Percentiles rank a stretch among this genome's conserved stretches.
Evolutionary conservation across 2,329 filamentous ascomycete genomes (phyloP).

Genomic region (Monosporascus sp.): DNA sequence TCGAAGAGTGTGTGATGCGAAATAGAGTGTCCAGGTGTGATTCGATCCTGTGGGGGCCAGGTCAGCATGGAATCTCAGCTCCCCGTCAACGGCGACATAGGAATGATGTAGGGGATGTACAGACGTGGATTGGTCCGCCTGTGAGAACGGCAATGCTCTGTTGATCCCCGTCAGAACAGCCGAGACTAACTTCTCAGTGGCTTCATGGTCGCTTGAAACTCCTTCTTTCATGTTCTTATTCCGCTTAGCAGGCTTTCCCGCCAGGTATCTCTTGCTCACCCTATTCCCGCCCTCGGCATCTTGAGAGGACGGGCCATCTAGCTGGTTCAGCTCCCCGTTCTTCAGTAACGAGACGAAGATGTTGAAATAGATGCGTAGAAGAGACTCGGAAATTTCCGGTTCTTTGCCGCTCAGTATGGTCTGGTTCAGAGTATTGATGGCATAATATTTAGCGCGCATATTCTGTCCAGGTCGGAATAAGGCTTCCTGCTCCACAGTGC

Average conservation of each 20-base stretch:
- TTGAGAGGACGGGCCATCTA: conserved; percentile 33
- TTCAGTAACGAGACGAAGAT: conserved; percentile 82
- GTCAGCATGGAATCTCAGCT: conserved; percentile 12
- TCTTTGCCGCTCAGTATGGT: conserved; percentile 86
- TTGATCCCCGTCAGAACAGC: conserved; percentile 92
- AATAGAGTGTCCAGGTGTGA: conserved; percentile 91
- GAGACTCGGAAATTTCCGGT: conserved; percentile 69
- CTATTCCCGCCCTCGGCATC: conserved; percentile 31
- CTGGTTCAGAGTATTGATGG: conserved; percentile 94
- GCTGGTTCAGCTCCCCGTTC: conserved; percentile 38
- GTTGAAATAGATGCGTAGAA: conserved; percentile 89
- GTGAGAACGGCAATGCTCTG: conserved; percentile 88
- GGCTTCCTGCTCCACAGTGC: conserved; percentile 79
- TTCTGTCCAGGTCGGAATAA: conserved; percentile 84
- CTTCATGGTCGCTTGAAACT: conserved; percentile 53
- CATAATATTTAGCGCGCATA: conserved; percentile 88
- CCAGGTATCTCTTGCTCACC: conserved; percentile 49
- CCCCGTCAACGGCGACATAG: not conserved
- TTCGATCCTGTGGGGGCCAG: conserved; percentile 55
- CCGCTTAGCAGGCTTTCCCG: conserved; percentile 29
- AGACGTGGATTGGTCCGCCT: conserved; percentile 70
- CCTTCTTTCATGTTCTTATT: conserved; percentile 29
- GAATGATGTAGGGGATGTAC: conserved; percentile 21
- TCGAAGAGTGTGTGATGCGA: conserved; percentile 92
- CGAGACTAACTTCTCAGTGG: conserved; percentile 86